Evolutionary conservation across 768 basidiomycete species (phyloP).

Genomic region (Gyrodon lividus): DNA sequence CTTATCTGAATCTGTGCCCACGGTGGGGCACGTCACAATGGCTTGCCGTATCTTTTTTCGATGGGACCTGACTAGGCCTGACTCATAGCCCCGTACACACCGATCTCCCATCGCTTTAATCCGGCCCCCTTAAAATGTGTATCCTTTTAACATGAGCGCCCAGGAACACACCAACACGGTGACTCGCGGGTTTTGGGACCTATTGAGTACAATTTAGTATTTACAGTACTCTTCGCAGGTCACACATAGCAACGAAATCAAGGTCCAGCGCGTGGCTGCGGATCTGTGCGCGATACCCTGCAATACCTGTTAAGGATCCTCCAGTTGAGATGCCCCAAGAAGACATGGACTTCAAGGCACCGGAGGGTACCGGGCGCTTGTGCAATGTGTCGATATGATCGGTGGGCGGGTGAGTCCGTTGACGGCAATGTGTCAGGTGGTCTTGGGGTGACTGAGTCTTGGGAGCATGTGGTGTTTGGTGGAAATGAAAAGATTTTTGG

Average conservation of each 20-base stretch:
- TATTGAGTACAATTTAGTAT: no score
- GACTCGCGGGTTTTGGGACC: no score
- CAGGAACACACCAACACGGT: no score
- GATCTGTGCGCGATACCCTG: neutral
- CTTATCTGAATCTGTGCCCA: no score
- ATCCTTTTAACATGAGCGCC: no score
- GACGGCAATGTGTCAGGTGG: neutral
- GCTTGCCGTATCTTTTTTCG: no score
- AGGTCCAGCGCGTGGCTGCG: neutral
- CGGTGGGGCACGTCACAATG: no score
- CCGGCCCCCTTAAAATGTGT: no score
- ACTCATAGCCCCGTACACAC: no score
- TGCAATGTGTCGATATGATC: neutral
- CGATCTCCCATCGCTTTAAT: no score
- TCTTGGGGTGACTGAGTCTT: no score
- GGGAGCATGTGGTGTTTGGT: neutral
- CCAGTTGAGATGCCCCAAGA: neutral
- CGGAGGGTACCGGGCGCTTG: neutral
- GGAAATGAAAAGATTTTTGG: neutral
- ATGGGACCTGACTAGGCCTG: no score
- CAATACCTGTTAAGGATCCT: neutral
- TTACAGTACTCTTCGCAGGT: neutral
- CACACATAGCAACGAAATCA: constrained; percentile 9
- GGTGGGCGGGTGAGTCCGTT: neutral
- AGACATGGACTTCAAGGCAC: neutral